Conservation (phyloP, 1,284 basidiomycete genomes). For the Fomitopsis palustris region DNA sequence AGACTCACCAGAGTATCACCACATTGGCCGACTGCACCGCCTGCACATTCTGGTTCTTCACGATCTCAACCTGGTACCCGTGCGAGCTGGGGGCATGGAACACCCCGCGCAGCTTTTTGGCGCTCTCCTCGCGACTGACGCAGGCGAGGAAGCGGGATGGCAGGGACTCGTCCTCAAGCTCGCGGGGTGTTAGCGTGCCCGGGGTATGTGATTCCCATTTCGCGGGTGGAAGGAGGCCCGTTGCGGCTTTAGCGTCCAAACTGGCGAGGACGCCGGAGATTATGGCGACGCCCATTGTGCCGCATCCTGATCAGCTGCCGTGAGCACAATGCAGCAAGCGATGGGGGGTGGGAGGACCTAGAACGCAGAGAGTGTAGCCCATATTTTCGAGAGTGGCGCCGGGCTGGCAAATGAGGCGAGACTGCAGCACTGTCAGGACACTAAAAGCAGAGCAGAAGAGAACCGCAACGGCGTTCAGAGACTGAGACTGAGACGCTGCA, state of each 20-base stretch:
- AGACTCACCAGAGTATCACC: slow-evolving; percentile 78
- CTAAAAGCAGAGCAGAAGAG: slow-evolving; percentile 1
- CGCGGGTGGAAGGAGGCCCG: slow-evolving; percentile 23
- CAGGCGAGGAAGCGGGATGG: slow-evolving; percentile 89
- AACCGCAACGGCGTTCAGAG: background rate
- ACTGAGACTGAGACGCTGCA: background rate
- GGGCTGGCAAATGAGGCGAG: slow-evolving; percentile 12
- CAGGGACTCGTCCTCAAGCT: slow-evolving; percentile 56
- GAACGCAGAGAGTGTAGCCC: slow-evolving; percentile 61
- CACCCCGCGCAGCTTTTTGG: slow-evolving; percentile 60
- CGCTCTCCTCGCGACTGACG: slow-evolving; percentile 80
- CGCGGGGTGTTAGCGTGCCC: slow-evolving; percentile 75
- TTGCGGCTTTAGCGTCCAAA: slow-evolving; percentile 48
- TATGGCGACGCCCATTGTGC: slow-evolving; percentile 97
- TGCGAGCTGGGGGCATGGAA: slow-evolving; percentile 60
- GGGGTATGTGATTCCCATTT: slow-evolving; percentile 85
- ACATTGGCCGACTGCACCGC: slow-evolving; percentile 81
- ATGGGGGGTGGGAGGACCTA: slow-evolving; percentile 37
- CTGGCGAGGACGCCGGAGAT: slow-evolving; percentile 87
- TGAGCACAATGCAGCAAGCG: slow-evolving; percentile 6
- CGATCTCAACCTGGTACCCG: slow-evolving; percentile 67
- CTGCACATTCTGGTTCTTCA: slow-evolving; percentile 67
- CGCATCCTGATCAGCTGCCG: slow-evolving; percentile 69
- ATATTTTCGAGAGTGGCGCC: slow-evolving; percentile 27
- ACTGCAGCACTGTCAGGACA: slow-evolving; percentile 7